Evolutionary conservation across 306 rosid genomes (phyloP), one percentile per base, ranked within the genome.

Genomic region (Fragaria ananassa): DNA sequence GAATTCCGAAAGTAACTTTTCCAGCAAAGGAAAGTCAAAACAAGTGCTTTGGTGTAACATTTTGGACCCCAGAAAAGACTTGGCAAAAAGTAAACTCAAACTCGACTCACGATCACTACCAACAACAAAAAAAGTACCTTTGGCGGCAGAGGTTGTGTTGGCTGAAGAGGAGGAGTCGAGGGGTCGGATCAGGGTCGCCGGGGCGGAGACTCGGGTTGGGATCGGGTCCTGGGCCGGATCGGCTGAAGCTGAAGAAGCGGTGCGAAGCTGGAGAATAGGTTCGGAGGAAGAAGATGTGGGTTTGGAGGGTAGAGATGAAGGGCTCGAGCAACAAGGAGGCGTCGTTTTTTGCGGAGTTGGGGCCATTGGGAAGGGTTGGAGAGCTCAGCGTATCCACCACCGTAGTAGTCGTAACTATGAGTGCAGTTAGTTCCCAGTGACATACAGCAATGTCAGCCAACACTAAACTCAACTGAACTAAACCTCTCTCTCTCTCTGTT

Each of bases 321-420:
- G 54, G 51, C 51, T 47, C 8, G 3, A 13, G 76, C 80, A 83
- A 72, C 84, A 84, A 68, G 49, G 23, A 42, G 87, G 93, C 96
- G 93, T 86, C 93, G 92, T 58, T 84, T 91, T 89, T 89, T 89
- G 87, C 96, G 83, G 90, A 91, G 87, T 77, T 91, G 93, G 35
- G 93, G 96, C 96, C 96, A 91, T 91, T 91, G 96, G 25, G 84
- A 77, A 76, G 96, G 96, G 78, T 91, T 91, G 60, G 85, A 89
- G 18, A 91, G 89, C 83, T 89, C 89, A 81, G 85, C 86, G 89
- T 75, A 86, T 80, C 87, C 78, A 64, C 85, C 81, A 60, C 37
- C 18, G 65, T 60, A 25, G 65, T 60, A 60, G 89, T 68, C 74
- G 85, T 78, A 87, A 75, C 82, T 80, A 19, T 75, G 90, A 83